phyloP scores from a whole-genome alignment of 2,329 filamentous ascomycete species.

The Trichoderma sp. region DNA sequence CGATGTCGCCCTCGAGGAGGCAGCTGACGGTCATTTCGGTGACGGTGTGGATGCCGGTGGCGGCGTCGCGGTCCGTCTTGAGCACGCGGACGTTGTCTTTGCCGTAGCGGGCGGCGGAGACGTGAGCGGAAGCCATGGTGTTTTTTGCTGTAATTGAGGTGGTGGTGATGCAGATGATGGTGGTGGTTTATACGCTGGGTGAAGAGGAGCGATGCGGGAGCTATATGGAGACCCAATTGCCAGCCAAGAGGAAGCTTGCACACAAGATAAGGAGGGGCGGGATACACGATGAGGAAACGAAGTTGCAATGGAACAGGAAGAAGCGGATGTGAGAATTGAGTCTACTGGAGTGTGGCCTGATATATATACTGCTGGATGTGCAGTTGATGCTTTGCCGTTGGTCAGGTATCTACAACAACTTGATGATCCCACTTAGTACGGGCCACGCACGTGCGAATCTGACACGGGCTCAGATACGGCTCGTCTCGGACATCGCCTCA shows the following conservation, averaged over 20 bases:
- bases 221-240: background rate
- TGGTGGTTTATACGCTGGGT: background rate
- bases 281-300: background rate
- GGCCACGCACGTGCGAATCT: background rate
- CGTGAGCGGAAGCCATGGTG: slow-evolving; percentile 50
- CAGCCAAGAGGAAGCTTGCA: background rate
- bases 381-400: background rate
- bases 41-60: slow-evolving; percentile 78
- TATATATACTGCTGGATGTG: background rate
- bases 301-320: slow-evolving; percentile 24
- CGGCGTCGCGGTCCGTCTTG: slow-evolving; percentile 83
- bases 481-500: slow-evolving; percentile 20
- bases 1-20: slow-evolving; percentile 89
- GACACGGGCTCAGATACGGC: background rate
- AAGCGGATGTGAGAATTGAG: background rate
- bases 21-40: slow-evolving; percentile 95
- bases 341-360: background rate
- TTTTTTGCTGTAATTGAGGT: slow-evolving; percentile 24
- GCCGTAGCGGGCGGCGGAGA: slow-evolving; percentile 73
- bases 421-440: slow-evolving; percentile 1
- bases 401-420: background rate
- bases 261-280: background rate
- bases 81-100: slow-evolving; percentile 99
- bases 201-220: background rate
- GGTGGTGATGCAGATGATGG: background rate